These are phyloP conservation scores for Phytophthora sansomeana DNA, from an alignment of 352 stramenopile species.

Conservation along the genomic window DNA sequence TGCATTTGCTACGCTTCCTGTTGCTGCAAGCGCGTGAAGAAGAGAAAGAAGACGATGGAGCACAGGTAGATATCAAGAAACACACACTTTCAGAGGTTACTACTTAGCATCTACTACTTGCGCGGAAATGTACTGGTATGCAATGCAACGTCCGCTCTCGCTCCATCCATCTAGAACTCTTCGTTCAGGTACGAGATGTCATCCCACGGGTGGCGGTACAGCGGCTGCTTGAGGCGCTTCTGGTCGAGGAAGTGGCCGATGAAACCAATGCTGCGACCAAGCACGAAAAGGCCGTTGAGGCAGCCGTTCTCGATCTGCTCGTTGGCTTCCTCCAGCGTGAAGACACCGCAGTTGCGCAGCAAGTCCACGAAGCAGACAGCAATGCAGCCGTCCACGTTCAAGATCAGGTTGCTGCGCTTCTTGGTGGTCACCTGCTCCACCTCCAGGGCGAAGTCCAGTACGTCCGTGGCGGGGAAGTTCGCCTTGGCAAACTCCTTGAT, in stretches of 20 bases:
- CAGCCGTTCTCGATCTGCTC: slow-evolving; percentile 96
- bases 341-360: slow-evolving; percentile 92
- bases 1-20: slow-evolving; percentile 32
- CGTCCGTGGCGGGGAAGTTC: slow-evolving; percentile 94
- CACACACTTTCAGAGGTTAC: slow-evolving; percentile 41
- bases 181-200: slow-evolving; percentile 97
- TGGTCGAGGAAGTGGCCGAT: slow-evolving; percentile 98
- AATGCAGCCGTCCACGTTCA: slow-evolving; percentile 98
- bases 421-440: slow-evolving; percentile 97
- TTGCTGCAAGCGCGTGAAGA: slow-evolving; percentile 45
- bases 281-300: slow-evolving; percentile 95
- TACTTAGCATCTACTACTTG: slow-evolving; percentile 43
- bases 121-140: slow-evolving; percentile 30
- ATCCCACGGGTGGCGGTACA: slow-evolving; percentile 98
- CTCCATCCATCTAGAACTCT: slow-evolving; percentile 56
- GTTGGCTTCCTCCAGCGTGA: slow-evolving; percentile 92
- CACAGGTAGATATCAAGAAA: slow-evolving; percentile 30
- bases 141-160: slow-evolving; percentile 17
- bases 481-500: slow-evolving; percentile 96
- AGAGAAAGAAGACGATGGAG: not conserved
- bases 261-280: slow-evolving; percentile 90
- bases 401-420: slow-evolving; percentile 97
- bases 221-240: slow-evolving; percentile 97
- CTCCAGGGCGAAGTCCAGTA: slow-evolving; percentile 95
- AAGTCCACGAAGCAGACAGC: slow-evolving; percentile 97